Conservation (phyloP, 805 yeast species). For the Pichia exigua region DNA sequence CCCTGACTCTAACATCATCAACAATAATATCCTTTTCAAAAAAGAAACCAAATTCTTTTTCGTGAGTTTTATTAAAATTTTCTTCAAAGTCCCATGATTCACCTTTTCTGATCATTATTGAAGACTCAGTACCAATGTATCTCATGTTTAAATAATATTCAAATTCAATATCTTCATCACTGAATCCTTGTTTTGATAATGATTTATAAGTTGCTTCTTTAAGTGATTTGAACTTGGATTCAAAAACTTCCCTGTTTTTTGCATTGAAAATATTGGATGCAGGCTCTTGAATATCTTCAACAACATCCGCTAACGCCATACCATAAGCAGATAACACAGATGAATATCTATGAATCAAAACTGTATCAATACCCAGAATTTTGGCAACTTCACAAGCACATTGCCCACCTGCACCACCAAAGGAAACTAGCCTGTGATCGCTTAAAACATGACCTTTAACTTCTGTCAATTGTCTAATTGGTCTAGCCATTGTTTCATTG, state of each 20-base stretch:
- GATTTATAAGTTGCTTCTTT: constrained; percentile 33
- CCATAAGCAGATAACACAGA: constrained; percentile 85
- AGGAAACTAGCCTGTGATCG: constrained; percentile 66
- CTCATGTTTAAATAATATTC: constrained; percentile 71
- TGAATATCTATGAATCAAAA: constrained; percentile 72
- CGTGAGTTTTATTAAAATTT: constrained; percentile 49
- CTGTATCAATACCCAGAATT: constrained; percentile 56
- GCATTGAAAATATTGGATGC: constrained; percentile 38
- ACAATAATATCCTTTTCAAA: constrained; percentile 50
- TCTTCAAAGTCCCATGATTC: constrained; percentile 28
- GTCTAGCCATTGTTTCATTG: constrained; percentile 81
- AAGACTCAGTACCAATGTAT: constrained; percentile 82
- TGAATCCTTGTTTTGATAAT: constrained; percentile 47
- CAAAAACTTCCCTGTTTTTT: constrained; percentile 28
- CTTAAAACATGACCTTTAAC: constrained; percentile 67
- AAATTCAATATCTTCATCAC: constrained; percentile 34
- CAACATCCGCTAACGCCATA: constrained; percentile 79
- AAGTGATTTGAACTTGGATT: constrained; percentile 39
- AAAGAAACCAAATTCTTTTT: constrained; percentile 66
- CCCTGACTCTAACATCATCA: constrained; percentile 69
- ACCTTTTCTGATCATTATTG: constrained; percentile 51
- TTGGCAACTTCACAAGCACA: constrained; percentile 74
- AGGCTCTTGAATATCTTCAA: constrained; percentile 69
- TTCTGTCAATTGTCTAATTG: constrained; percentile 77
- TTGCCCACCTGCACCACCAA: constrained; percentile 94